These are phyloP conservation scores for Penicillium corylophilum DNA, from an alignment of 2,329 filamentous ascomycete species.

Conservation along the genomic window DNA sequence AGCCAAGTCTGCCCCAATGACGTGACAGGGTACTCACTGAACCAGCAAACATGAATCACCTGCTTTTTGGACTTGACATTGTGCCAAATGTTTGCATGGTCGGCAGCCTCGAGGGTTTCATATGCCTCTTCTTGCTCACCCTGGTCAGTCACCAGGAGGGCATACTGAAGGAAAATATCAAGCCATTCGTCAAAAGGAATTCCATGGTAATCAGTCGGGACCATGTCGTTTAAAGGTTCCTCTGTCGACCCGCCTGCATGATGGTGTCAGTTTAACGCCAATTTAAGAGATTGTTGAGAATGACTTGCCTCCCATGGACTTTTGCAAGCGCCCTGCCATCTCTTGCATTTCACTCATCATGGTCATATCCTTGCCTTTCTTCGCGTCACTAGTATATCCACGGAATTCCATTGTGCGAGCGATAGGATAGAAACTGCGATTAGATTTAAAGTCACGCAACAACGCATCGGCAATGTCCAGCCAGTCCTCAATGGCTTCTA, in stretches of 20 bases:
- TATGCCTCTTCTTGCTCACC: conserved; percentile 73
- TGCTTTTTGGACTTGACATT: conserved; percentile 67
- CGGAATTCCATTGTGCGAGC: conserved; percentile 53
- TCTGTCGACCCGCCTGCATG: conserved; percentile 22
- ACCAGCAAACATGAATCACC: conserved; percentile 73
- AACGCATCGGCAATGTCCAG: conserved; percentile 59
- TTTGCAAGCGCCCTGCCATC: conserved; percentile 46
- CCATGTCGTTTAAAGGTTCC: conserved; percentile 29
- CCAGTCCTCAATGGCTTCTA: conserved; percentile 55
- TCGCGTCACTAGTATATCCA: conserved; percentile 46
- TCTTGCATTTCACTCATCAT: conserved; percentile 45
- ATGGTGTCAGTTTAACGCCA: conserved; percentile 12
- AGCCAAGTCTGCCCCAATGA: not conserved
- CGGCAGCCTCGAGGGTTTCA: conserved; percentile 72
- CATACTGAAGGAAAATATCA: conserved; percentile 85
- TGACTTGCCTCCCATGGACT: conserved; percentile 42
- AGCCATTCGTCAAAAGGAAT: conserved; percentile 84
- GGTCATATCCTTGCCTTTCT: conserved; percentile 35
- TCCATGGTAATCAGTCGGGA: conserved; percentile 65
- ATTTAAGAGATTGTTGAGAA: not conserved
- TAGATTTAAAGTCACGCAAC: conserved; percentile 60
- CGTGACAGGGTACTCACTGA: conserved; percentile 52
- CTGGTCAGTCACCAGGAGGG: conserved; percentile 68
- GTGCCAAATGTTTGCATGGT: conserved; percentile 79
- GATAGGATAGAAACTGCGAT: conserved; percentile 59